A percentile compares a stretch with the other conserved stretches of the same genome.
These are phyloP conservation scores for Lathyrus sativus DNA, from an alignment of 306 rosid genomes.

Conservation along the genomic window DNA sequence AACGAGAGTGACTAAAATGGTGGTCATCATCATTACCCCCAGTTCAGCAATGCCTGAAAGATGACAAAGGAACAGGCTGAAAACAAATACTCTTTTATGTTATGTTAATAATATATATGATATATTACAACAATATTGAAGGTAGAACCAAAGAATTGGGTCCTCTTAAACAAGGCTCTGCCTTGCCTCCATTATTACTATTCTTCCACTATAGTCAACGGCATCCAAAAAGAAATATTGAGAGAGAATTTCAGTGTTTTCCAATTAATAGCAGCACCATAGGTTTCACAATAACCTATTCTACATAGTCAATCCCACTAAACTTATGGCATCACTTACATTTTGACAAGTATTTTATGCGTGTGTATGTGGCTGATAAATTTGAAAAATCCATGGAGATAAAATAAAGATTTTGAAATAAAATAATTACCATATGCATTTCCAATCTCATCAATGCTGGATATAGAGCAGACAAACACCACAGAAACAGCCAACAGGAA, in stretches of 20 bases:
- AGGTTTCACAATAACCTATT: conserved; percentile 31
- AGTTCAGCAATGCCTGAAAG: conserved; percentile 92
- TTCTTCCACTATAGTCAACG: conserved; percentile 21
- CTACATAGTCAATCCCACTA: conserved; percentile 23
- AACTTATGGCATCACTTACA: conserved; percentile 15
- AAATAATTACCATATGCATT: conserved; percentile 89
- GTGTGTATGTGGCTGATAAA: conserved; percentile 6
- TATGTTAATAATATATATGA: not conserved
- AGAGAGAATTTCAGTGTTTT: conserved; percentile 23
- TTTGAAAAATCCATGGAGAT: conserved; percentile 20
- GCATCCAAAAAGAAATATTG: conserved; percentile 28
- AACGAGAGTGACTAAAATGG: conserved; percentile 82
- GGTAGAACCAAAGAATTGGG: conserved; percentile 20
- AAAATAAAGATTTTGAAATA: conserved; percentile 34
- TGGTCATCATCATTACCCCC: conserved; percentile 99
- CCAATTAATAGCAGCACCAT: conserved; percentile 20
- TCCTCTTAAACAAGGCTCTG: conserved; percentile 30
- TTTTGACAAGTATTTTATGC: conserved; percentile 30
- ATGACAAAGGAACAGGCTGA: conserved; percentile 34
- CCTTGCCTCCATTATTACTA: conserved; percentile 3
- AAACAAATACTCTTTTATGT: conserved; percentile 29
- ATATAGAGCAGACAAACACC: conserved; percentile 73
- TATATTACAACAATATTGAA: conserved; percentile 12
- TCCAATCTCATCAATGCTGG: conserved; percentile 92
- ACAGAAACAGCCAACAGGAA: conserved; percentile 86